A percentile compares a stretch with the other conserved stretches of the same genome.
phyloP scores from a whole-genome alignment of 495 filamentous ascomycete species.

The Wilcoxina mikolae region DNA sequence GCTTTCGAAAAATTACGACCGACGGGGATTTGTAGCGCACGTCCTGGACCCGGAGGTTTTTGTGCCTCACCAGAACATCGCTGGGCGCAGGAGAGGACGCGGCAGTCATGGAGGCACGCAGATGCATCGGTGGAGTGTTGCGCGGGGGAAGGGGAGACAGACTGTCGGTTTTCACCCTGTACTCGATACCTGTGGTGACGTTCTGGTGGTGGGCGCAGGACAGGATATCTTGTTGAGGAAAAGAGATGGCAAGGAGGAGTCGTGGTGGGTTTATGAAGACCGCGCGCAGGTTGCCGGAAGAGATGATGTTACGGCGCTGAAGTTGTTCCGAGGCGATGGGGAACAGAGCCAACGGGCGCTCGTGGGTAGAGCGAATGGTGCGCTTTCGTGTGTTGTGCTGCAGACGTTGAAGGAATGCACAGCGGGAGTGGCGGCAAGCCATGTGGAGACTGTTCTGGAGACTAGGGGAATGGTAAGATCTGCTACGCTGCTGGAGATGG shows the following conservation, averaged over 20 bases:
- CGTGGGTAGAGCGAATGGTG: constrained; percentile 36
- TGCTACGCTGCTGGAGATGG: not conserved
- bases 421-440: not conserved
- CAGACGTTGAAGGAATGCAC: not conserved
- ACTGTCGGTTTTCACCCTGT: constrained; percentile 50
- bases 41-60: constrained; percentile 34
- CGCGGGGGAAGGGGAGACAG: constrained; percentile 26
- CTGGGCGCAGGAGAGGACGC: constrained; percentile 23
- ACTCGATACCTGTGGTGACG: constrained; percentile 43
- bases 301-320: constrained; percentile 48
- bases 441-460: not conserved
- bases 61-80: constrained; percentile 14
- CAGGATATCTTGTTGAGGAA: constrained; percentile 40
- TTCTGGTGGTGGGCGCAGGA: constrained; percentile 48
- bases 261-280: constrained; percentile 42
- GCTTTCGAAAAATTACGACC: constrained; percentile 44
- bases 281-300: constrained; percentile 39
- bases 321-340: constrained; percentile 36
- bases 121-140: not conserved
- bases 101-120: constrained; percentile 9
- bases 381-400: constrained; percentile 29
- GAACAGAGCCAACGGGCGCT: constrained; percentile 30
- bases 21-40: constrained; percentile 42
- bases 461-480: not conserved
- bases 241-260: constrained; percentile 13